Evolutionary conservation across 768 basidiomycete genomes (phyloP).

Genomic region (Mycena vitilis): DNA sequence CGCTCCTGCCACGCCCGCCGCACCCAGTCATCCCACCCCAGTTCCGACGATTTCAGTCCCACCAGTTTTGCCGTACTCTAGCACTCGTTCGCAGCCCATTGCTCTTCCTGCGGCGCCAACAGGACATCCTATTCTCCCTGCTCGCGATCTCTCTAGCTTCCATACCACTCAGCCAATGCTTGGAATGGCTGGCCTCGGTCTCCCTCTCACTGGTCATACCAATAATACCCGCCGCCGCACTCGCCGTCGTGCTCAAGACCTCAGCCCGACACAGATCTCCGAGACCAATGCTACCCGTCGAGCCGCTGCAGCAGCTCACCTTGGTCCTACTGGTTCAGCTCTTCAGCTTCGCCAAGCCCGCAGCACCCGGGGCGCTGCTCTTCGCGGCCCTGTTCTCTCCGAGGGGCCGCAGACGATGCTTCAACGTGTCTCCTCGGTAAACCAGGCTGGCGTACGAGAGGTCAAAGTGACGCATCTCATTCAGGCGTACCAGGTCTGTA

Average conservation of each 20-base stretch:
- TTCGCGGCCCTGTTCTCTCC: too few species aligned
- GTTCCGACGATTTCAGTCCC: background rate
- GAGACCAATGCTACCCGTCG: constrained; percentile 1
- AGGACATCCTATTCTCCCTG: background rate
- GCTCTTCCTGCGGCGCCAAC: background rate
- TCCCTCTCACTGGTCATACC: background rate
- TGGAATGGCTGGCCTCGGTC: constrained; percentile 2
- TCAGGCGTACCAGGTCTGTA: too few species aligned
- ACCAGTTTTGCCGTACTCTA: background rate
- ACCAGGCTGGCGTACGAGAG: too few species aligned
- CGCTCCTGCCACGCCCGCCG: too few species aligned
- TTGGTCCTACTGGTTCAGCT: background rate
- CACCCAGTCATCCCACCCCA: background rate
- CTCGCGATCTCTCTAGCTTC: background rate
- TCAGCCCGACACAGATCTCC: constrained; percentile 2
- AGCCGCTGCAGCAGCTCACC: background rate
- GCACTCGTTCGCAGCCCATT: background rate
- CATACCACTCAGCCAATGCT: constrained; percentile 2
- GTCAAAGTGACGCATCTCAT: too few species aligned
- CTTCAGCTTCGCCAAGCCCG: background rate
- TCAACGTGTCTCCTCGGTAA: too few species aligned
- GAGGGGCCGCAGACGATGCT: too few species aligned
- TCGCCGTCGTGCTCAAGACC: background rate
- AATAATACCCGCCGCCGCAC: background rate
- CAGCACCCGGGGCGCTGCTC: too few species aligned